Base-by-base conservation (phyloP, 148 eudicot genomes). In the Rheum nobile region DNA sequence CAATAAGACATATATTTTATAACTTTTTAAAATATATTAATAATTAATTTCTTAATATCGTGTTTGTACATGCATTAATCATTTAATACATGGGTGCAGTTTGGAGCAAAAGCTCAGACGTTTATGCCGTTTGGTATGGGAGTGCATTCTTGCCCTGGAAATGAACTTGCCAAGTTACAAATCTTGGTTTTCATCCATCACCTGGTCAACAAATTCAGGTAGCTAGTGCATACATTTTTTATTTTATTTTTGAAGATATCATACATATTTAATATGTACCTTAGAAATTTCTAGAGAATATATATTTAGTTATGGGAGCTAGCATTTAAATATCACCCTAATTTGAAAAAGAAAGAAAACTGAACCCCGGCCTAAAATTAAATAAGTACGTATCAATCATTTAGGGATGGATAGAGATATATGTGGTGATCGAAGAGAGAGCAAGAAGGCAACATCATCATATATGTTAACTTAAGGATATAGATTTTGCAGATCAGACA, bases 111-210 rank as follows among this genome's bases (percentile, higher is more conserved):
- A 67, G 86, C 98, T 13, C 80, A 90, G 81, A 88, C 93, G 1
- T 93, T 43, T 83, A 88, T 93, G 93, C 98, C 98, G 2, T 93
- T 90, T 85, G 96, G 96, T 0, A 87, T 82, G 75, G 98, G 98
- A 61, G 81, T 80, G 16, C 98, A 93, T 82, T 93, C 98, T 8
- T 93, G 98, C 75, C 98, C 98, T 3, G 96, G 98, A 0, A 93
- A 86, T 80, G 96, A 93, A 79, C 74, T 90, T 50, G 98, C 98
- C 42, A 93, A 93, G 80, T 88, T 93, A 71, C 91, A 88, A 82
- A 93, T 90, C 86, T 85, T 93, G 32, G 59, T 88, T 76, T 82
- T 93, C 74, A 85, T 93, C 70, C 98, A 93, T 80, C 90, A 93
- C 79, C 76, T 93, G 72, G 84, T 86, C 31, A 87, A 78, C 48